Conservation (phyloP, 495 filamentous ascomycete genomes). For the Cairneyella variabilis region DNA sequence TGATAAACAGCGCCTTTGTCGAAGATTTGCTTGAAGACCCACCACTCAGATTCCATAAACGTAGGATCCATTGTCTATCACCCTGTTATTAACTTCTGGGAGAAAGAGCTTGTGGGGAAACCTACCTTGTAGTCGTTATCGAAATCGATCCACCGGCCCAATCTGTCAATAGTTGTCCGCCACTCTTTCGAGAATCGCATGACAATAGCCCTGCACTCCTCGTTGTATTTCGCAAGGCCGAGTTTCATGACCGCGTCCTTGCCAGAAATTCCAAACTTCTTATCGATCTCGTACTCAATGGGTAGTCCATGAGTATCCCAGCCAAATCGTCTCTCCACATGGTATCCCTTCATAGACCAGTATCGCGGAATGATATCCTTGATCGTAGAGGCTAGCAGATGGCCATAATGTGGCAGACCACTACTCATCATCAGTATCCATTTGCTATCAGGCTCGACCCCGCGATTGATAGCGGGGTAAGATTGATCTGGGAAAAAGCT, state of each 20-base stretch:
- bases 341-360: constrained; percentile 95
- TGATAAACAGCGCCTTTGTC: constrained; percentile 87
- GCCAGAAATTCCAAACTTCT: constrained; percentile 87
- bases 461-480: not conserved
- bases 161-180: constrained; percentile 80
- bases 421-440: constrained; percentile 27
- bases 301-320: constrained; percentile 96
- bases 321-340: constrained; percentile 69
- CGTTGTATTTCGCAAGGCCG: constrained; percentile 89
- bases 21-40: constrained; percentile 91
- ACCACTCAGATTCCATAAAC: constrained; percentile 98
- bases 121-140: constrained; percentile 94
- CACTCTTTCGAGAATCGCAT: constrained; percentile 91
- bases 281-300: constrained; percentile 98
- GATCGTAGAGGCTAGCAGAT: constrained; percentile 92
- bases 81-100: constrained; percentile 8
- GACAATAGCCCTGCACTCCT: constrained; percentile 88
- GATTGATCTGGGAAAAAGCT: constrained; percentile 48
- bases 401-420: constrained; percentile 91
- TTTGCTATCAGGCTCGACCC: not conserved
- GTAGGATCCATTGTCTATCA: constrained; percentile 78
- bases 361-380: constrained; percentile 97
- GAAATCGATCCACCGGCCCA: constrained; percentile 98
- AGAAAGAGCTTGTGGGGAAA: not conserved
- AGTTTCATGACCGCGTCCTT: constrained; percentile 83